A percentile compares a stretch with the other conserved stretches of the same genome.
Conservation (phyloP, 176 grass and related monocot species). For the Puya raimondii region DNA sequence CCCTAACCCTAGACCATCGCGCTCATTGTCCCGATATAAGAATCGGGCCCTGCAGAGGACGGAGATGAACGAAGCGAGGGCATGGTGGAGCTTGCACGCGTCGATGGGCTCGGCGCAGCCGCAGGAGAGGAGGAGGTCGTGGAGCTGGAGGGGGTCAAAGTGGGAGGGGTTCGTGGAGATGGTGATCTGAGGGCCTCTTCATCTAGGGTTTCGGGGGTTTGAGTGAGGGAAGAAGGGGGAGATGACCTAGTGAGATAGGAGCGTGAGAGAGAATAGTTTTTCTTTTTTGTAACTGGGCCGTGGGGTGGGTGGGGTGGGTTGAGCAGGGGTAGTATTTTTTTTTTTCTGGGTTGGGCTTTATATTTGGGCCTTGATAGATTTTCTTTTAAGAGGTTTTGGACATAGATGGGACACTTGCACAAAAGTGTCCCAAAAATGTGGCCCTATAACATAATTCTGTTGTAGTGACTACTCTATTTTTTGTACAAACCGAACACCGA, state of each 20-base stretch:
- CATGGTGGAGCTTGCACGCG: conserved; percentile 44
- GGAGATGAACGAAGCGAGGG: conserved; percentile 57
- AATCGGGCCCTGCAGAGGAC: conserved; percentile 49
- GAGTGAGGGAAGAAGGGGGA: conserved; percentile 23
- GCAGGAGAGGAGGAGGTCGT: conserved; percentile 51
- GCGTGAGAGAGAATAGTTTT: neutral
- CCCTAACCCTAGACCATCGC: neutral
- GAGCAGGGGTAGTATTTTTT: too few relatives aligned
- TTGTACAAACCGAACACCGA: too few relatives aligned
- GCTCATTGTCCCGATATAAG: conserved; percentile 13
- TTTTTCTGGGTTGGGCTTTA: too few relatives aligned
- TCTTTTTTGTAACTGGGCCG: too few relatives aligned
- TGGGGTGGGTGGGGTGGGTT: too few relatives aligned
- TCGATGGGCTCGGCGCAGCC: conserved; percentile 30
- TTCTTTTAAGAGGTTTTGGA: too few relatives aligned
- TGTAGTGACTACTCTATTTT: too few relatives aligned
- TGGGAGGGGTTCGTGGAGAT: conserved; percentile 57
- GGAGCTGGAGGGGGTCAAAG: conserved; percentile 54
- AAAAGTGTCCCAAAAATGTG: too few relatives aligned
- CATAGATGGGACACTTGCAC: too few relatives aligned
- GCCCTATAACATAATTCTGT: too few relatives aligned
- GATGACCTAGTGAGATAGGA: conserved; percentile 13
- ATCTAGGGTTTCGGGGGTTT: conserved; percentile 12
- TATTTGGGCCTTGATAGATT: too few relatives aligned
- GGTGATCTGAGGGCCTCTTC: conserved; percentile 40